Evolutionary conservation across 495 filamentous ascomycete genomes (phyloP).

Genomic region (Talaromyces adpressus): DNA sequence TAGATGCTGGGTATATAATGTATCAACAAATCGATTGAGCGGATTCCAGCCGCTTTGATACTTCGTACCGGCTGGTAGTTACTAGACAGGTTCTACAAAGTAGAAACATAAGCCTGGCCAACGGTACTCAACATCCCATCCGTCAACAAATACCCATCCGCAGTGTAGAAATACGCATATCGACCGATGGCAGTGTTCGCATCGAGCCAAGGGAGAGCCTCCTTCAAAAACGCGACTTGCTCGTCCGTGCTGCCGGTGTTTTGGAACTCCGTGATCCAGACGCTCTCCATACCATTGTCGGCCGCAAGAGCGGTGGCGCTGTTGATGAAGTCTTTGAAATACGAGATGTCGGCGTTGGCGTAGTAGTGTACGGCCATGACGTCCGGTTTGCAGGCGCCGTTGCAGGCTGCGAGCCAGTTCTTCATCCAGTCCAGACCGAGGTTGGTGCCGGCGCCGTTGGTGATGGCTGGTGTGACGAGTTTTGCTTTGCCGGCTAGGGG

Average conservation of each 20-base stretch:
- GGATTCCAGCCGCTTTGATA: background rate
- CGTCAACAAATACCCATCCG: constrained; percentile 26
- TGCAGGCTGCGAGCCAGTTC: constrained; percentile 52
- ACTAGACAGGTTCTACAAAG: background rate
- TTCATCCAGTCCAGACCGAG: constrained; percentile 58
- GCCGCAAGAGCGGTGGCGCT: constrained; percentile 39
- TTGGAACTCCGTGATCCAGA: constrained; percentile 81
- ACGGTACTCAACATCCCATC: constrained; percentile 17
- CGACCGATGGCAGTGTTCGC: constrained; percentile 52
- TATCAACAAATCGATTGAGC: background rate
- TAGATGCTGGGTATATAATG: background rate
- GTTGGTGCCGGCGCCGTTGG: constrained; percentile 48
- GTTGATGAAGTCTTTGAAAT: constrained; percentile 54
- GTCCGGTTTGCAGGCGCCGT: constrained; percentile 48
- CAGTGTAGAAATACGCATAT: constrained; percentile 65
- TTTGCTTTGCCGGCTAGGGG: constrained; percentile 56
- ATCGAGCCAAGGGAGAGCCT: constrained; percentile 62
- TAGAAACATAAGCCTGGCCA: constrained; percentile 19
- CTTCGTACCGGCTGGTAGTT: background rate
- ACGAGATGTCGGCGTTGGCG: constrained; percentile 29
- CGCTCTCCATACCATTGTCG: constrained; percentile 40
- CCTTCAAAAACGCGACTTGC: constrained; percentile 46
- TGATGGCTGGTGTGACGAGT: constrained; percentile 70
- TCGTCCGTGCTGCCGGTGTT: constrained; percentile 33
- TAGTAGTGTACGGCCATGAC: constrained; percentile 73